Evolutionary conservation across 139 green algal genomes (phyloP), one percentile per base, ranked within the genome.

Genomic region (Ulvella scutata): DNA sequence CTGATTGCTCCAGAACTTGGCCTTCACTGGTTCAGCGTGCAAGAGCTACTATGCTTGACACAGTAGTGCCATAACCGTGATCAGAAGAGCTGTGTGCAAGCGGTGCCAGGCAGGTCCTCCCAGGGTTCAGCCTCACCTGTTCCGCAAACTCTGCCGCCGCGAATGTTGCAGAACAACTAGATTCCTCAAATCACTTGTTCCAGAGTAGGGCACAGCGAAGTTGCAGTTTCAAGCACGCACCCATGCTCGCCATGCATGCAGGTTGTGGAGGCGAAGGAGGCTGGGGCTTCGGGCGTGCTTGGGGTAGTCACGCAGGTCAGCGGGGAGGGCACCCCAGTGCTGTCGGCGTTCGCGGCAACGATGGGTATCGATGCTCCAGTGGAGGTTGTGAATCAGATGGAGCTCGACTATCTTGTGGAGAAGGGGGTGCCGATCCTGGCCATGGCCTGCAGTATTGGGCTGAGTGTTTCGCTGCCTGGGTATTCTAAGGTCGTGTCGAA

Each of bases 231-330:
- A n/a, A n/a, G n/a, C n/a, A n/a, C n/a, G n/a, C n/a, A n/a, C n/a
- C n/a, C n/a, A n/a, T n/a, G 39, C 60, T 43, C 4, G 28, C 72
- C 44, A 3, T 4, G 2, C 26, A 33, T 62, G 51, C 83, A 91
- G 83, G 38, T 95, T 0, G 84, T 87, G 4, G 85, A 92, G 43
- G 81, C 83, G 0, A 94, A 94, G 79, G 85, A 92, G 51, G 79
- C 90, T 13, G 90, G 90, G 0, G 89, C 88, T 9, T 84, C 90
- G 10, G 90, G 90, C 2, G 74, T 89, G 3, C 39, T 95, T 7
- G 90, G 88, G 21, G 85, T 96, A 3, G 83, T 84, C n/a, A 75
- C 72, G 20, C 82, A 88, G 62, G 82, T 89, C 28, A 89, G 83
- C 31, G 88, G 87, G 3, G 62, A 85, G 3, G 84, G 84, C 39